phyloP scores from a whole-genome alignment of 2,329 filamentous ascomycete species.

The Xylaria sp. region DNA sequence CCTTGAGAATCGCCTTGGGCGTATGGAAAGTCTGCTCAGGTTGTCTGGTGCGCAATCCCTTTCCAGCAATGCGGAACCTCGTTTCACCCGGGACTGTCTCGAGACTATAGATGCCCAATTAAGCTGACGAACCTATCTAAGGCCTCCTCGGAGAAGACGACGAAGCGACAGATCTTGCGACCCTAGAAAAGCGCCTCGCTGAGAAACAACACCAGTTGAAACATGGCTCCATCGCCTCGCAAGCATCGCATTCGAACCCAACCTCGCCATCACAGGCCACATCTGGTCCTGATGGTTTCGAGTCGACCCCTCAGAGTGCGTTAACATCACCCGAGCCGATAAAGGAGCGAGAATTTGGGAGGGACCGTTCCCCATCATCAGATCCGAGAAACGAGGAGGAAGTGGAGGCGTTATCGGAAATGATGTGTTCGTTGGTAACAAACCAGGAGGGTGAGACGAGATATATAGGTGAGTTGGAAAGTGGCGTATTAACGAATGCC shows the following conservation, averaged over 20 bases:
- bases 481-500: not conserved
- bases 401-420: slow-evolving; percentile 89
- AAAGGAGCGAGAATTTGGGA: slow-evolving; percentile 54
- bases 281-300: slow-evolving; percentile 55
- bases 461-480: slow-evolving; percentile 78
- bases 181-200: slow-evolving; percentile 79
- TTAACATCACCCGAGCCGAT: slow-evolving; percentile 63
- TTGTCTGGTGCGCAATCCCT: slow-evolving; percentile 70
- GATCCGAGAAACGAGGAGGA: slow-evolving; percentile 69
- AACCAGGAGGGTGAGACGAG: slow-evolving; percentile 94
- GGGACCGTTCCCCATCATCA: slow-evolving; percentile 53
- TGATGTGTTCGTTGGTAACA: slow-evolving; percentile 98
- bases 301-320: slow-evolving; percentile 64
- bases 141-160: slow-evolving; percentile 87
- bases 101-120: not conserved
- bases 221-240: slow-evolving; percentile 60
- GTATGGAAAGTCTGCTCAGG: slow-evolving; percentile 92
- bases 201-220: slow-evolving; percentile 66
- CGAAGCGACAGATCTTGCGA: slow-evolving; percentile 86
- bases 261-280: slow-evolving; percentile 62
- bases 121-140: slow-evolving; percentile 49
- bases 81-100: not conserved
- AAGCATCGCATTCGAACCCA: slow-evolving; percentile 59
- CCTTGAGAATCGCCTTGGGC: slow-evolving; percentile 90
- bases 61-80: not conserved